A percentile compares a stretch with the other conserved stretches of the same genome.
Conservation (phyloP, 345 rosid species). For the Eucalyptus pauciflora region DNA sequence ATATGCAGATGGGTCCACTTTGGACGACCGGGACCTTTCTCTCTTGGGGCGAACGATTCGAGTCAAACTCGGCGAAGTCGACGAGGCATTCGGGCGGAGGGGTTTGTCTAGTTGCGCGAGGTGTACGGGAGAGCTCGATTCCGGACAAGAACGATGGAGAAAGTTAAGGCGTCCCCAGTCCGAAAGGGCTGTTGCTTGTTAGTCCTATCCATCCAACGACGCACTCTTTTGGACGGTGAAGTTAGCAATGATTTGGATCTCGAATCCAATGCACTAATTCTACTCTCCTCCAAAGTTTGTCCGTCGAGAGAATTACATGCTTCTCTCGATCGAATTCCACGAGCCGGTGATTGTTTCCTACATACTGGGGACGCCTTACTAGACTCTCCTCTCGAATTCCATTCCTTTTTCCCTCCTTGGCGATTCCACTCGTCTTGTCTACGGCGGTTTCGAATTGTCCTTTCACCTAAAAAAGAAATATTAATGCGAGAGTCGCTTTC, state of each 20-base stretch:
- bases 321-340: background rate
- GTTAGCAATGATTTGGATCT: background rate
- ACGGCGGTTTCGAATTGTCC: background rate
- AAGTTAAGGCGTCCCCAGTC: background rate
- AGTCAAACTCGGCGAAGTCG: background rate
- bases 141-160: constrained; percentile 4
- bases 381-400: background rate
- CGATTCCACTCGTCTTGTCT: background rate
- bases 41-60: background rate
- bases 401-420: background rate
- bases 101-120: background rate
- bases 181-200: background rate
- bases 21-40: background rate
- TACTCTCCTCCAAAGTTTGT: background rate
- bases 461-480: background rate
- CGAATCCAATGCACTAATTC: background rate
- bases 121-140: background rate
- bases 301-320: background rate
- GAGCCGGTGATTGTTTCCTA: background rate
- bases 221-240: background rate
- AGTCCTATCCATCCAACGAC: constrained; percentile 21
- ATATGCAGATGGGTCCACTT: background rate
- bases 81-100: background rate
- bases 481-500: background rate
- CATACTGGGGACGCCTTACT: too few relatives aligned